Evolutionary conservation across 768 basidiomycete species (phyloP).

Genomic region (Amyloporia xantha): DNA sequence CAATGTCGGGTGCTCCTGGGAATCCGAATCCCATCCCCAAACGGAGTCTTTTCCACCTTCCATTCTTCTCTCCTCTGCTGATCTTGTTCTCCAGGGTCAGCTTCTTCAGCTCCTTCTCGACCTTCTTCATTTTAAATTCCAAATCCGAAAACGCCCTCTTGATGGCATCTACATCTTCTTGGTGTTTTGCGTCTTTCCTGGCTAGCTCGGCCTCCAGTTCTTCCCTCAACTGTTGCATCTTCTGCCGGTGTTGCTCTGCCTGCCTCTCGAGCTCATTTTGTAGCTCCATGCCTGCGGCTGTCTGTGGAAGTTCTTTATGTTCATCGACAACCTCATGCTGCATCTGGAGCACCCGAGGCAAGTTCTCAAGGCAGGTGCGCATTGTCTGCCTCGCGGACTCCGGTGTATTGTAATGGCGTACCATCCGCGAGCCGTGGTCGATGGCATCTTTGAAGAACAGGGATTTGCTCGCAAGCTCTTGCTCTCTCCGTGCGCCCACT

Average conservation of each 20-base stretch:
- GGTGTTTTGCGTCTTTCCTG: background rate
- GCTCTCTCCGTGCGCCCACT: constrained; percentile 7
- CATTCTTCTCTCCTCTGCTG: too few relatives aligned
- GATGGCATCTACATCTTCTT: constrained; percentile 1
- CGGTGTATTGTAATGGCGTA: constrained; percentile 5
- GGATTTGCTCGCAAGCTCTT: constrained; percentile 6
- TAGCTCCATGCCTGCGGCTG: constrained; percentile 14
- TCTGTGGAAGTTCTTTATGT: constrained; percentile 4
- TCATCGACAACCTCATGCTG: constrained; percentile 12
- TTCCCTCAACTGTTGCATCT: constrained; percentile 18
- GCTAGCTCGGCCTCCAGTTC: constrained; percentile 16
- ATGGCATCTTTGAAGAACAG: constrained; percentile 12
- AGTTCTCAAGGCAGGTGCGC: background rate
- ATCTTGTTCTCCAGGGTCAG: background rate
- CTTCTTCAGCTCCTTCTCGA: constrained; percentile 1
- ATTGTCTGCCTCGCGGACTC: constrained; percentile 9
- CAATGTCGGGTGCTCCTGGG: background rate
- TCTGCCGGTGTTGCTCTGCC: constrained; percentile 8
- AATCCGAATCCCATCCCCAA: background rate
- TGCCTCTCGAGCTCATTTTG: constrained; percentile 12
- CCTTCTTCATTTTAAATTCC: background rate
- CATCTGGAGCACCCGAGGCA: constrained; percentile 5
- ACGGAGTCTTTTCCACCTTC: too few relatives aligned
- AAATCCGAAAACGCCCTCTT: background rate
- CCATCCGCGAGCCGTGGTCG: constrained; percentile 6